Conservation (phyloP, 2,329 filamentous ascomycete species). For the Fonsecaea multimorphosa region DNA sequence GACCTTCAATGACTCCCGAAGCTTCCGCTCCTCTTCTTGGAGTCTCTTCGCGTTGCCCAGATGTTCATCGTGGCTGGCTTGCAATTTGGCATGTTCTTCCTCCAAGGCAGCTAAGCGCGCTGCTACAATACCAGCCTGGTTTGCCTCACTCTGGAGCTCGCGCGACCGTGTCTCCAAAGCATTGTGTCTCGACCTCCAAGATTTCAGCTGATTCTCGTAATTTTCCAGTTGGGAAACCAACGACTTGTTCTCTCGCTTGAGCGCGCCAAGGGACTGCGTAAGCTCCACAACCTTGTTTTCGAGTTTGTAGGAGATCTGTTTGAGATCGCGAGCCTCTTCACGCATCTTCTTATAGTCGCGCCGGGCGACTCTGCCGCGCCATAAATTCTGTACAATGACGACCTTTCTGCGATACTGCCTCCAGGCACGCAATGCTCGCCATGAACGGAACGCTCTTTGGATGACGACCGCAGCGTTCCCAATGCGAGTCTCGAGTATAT, state of each 20-base stretch:
- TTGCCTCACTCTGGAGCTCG: slow-evolving; percentile 94
- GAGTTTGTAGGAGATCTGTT: slow-evolving; percentile 98
- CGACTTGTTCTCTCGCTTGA: slow-evolving; percentile 93
- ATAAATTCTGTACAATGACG: slow-evolving; percentile 87
- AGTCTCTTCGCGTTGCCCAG: slow-evolving; percentile 88
- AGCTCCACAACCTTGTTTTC: slow-evolving; percentile 99
- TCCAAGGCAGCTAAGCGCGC: slow-evolving; percentile 91
- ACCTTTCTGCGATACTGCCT: slow-evolving; percentile 88
- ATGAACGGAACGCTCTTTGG: slow-evolving; percentile 85
- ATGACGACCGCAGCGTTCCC: slow-evolving; percentile 91
- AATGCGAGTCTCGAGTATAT: slow-evolving; percentile 91
- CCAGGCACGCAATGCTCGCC: slow-evolving; percentile 79
- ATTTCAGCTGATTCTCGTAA: slow-evolving; percentile 94
- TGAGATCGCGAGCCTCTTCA: slow-evolving; percentile 95
- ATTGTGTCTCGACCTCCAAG: slow-evolving; percentile 91
- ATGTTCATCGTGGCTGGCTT: slow-evolving; percentile 88
- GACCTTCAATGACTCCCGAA: slow-evolving; percentile 79
- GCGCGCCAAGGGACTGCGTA: slow-evolving; percentile 87
- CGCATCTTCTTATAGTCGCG: slow-evolving; percentile 86
- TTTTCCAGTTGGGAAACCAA: slow-evolving; percentile 88
- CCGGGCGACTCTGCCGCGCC: slow-evolving; percentile 83
- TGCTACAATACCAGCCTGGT: slow-evolving; percentile 94
- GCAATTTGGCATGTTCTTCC: slow-evolving; percentile 91
- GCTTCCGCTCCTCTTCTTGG: slow-evolving; percentile 88
- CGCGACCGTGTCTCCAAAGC: slow-evolving; percentile 87